Evolutionary conservation across 2,329 filamentous ascomycete genomes (phyloP).

Genomic region (Fusarium sp.): DNA sequence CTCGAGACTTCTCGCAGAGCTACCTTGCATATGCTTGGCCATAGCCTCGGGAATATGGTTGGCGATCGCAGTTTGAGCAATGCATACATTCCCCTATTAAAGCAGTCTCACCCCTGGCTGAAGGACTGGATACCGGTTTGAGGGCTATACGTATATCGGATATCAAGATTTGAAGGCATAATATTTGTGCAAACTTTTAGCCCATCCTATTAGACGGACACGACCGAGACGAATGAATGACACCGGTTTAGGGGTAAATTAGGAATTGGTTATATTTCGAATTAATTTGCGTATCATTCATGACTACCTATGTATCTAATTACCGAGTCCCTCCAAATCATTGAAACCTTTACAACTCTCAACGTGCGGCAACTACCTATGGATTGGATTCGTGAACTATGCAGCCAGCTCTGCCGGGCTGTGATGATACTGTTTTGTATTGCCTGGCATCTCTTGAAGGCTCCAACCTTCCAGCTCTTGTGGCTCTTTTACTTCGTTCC

Average conservation of each 20-base stretch:
- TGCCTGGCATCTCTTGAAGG: background rate
- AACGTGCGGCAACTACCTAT: background rate
- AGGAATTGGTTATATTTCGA: background rate
- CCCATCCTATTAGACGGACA: conserved; percentile 14
- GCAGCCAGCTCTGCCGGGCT: conserved; percentile 8
- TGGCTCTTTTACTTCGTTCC: background rate
- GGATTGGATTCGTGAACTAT: background rate
- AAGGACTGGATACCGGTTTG: conserved; percentile 39
- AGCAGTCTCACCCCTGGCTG: conserved; percentile 41
- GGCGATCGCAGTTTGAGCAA: conserved; percentile 44
- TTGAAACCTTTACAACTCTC: background rate
- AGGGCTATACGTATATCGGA: conserved; percentile 2
- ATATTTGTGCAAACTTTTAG: background rate
- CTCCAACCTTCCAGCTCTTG: background rate
- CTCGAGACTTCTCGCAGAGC: conserved; percentile 39
- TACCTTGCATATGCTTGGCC: conserved; percentile 43
- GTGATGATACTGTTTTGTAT: background rate
- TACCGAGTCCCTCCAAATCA: background rate
- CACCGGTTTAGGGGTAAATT: background rate
- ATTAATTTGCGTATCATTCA: background rate
- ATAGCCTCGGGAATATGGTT: conserved; percentile 43
- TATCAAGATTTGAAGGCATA: background rate
- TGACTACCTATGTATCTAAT: background rate
- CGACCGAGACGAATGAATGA: conserved; percentile 10
- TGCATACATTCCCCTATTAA: conserved; percentile 37